phyloP scores from a whole-genome alignment of 1,139 yeast species.

The Chernovozyma sophiae-reginae region DNA sequence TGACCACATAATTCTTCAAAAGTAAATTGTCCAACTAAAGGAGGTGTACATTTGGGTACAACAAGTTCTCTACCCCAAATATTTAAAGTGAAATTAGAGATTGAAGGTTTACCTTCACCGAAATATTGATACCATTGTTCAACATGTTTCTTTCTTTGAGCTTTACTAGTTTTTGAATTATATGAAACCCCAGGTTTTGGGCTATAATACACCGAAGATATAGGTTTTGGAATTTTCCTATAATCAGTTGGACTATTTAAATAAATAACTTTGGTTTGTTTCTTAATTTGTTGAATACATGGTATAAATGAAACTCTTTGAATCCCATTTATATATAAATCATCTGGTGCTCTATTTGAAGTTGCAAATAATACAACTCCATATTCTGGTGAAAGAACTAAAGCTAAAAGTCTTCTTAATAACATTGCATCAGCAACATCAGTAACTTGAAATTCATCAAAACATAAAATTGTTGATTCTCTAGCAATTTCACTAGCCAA shows the following conservation, averaged over 20 bases:
- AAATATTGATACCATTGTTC: slow-evolving; percentile 78
- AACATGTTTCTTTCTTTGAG: slow-evolving; percentile 61
- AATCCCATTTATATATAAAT: slow-evolving; percentile 85
- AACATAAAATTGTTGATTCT: slow-evolving; percentile 74
- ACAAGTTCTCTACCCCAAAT: slow-evolving; percentile 87
- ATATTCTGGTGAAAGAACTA: slow-evolving; percentile 58
- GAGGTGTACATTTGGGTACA: slow-evolving; percentile 75
- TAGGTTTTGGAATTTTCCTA: slow-evolving; percentile 80
- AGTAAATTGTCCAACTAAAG: slow-evolving; percentile 83
- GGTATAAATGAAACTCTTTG: slow-evolving; percentile 91
- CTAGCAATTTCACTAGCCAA: slow-evolving; percentile 82
- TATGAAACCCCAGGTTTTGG: slow-evolving; percentile 65
- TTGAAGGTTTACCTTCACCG: slow-evolving; percentile 41
- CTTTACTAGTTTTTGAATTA: slow-evolving; percentile 45
- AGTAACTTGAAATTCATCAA: slow-evolving; percentile 94
- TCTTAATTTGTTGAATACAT: slow-evolving; percentile 76
- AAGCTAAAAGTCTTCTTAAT: slow-evolving; percentile 66
- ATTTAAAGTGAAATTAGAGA: slow-evolving; percentile 35
- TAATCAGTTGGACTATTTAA: slow-evolving; percentile 92
- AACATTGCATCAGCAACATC: slow-evolving; percentile 99
- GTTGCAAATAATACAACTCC: slow-evolving; percentile 91
- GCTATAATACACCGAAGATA: slow-evolving; percentile 72
- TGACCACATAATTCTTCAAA: slow-evolving; percentile 81
- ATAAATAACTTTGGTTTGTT: slow-evolving; percentile 69
- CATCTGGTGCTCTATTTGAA: slow-evolving; percentile 92